Evolutionary conservation across 129 eudicot genomes (phyloP).

Genomic region (Dittrichia graveolens): DNA sequence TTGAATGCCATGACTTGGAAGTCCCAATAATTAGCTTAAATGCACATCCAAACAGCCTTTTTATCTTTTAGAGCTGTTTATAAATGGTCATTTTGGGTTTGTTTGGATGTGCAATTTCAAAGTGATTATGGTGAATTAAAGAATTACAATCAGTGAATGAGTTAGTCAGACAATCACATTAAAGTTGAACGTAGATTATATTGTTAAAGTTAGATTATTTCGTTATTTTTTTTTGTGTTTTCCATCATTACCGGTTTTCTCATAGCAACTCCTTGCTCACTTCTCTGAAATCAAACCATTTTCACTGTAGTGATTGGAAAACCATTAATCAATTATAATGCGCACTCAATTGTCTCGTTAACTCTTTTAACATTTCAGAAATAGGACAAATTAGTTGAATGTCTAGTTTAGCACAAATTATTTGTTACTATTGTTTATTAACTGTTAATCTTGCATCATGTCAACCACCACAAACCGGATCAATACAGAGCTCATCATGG

Average conservation of each 20-base stretch:
- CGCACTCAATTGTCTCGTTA: not conserved
- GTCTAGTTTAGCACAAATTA: slow-evolving; percentile 9
- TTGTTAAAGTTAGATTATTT: no score
- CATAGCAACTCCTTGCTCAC: not conserved
- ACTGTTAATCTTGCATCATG: slow-evolving; percentile 26
- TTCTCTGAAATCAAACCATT: not conserved
- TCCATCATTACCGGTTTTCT: not conserved
- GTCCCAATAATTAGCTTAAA: not conserved
- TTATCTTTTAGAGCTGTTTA: not conserved
- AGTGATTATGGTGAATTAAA: not conserved
- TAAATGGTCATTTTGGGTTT: not conserved
- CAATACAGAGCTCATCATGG: slow-evolving; percentile 95
- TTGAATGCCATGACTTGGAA: not conserved
- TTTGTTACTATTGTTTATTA: slow-evolving; percentile 5
- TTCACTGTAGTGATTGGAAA: not conserved
- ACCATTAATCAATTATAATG: not conserved
- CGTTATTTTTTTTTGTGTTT: not conserved
- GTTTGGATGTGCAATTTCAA: not conserved
- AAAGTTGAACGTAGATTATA: not conserved
- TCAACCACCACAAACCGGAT: not conserved
- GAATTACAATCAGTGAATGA: not conserved
- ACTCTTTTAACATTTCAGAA: slow-evolving; percentile 1
- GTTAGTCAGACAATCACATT: not conserved
- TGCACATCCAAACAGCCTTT: not conserved
- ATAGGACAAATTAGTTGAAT: not conserved